Base-by-base conservation (phyloP, 2,329 filamentous ascomycete species). In the Didymella keratinophila region DNA sequence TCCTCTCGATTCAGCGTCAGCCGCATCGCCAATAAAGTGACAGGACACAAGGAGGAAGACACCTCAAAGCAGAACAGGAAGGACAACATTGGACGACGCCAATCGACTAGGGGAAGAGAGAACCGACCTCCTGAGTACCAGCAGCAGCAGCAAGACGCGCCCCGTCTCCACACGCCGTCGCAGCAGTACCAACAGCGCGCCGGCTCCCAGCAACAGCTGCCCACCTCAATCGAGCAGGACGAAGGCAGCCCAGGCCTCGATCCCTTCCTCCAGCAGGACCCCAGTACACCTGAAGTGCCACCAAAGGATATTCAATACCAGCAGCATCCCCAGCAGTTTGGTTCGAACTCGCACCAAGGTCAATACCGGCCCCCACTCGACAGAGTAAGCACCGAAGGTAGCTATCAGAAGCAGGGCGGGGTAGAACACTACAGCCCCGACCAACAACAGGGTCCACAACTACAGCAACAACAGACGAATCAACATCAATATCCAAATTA, bases 351-450 rank as follows among this genome's bases (percentile, higher is more conserved):
- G 32, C 71, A 71, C 30, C 72, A 73, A 61, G 70, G 71, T 41
- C 67, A 71, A 58, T 73, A 71, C 60, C 75, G 73, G 68, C 71
- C 70, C 69, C 72, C 71, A 71, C 71, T 76, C 64, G 72, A 72
- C 64, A 73, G 71, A 56, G 74, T 77, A 51, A 74, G 72, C 71
- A 76, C 74, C 42, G 72, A 76, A 66, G 71, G 72, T 49, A 76
- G 73, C 69, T 75, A 75, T 62, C 70, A 71, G 58, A 67, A 72
- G 49, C 72, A 74, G 63, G 71, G 74, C 69, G 74, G 74, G 71
- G 74, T 74, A 72, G 71, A 76, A 20, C 74, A 72, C 58, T 76
- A 76, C 69, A 76, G 74, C 70, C 70, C 75, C 44, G 73, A 76
- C 51, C 68, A 72, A 65, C 73, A 75, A 55, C 70, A 74, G 50